Conservation (phyloP, 2,329 filamentous ascomycete species). For the Onygena corvina region DNA sequence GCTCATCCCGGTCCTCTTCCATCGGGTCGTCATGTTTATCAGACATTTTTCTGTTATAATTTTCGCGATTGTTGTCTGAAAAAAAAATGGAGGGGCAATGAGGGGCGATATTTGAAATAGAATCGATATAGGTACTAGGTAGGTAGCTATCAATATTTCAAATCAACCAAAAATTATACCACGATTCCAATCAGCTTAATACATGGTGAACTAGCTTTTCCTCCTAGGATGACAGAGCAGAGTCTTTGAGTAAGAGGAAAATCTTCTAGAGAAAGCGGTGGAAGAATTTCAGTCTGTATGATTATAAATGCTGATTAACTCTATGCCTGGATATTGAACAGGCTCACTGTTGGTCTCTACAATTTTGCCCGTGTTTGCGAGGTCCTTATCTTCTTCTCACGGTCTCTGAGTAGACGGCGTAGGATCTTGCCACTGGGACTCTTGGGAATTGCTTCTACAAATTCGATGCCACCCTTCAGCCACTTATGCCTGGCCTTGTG, state of each 20-base stretch:
- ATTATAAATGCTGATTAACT: not conserved
- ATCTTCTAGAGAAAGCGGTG: not conserved
- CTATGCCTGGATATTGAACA: too few species aligned
- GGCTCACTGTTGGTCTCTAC: constrained; percentile 30
- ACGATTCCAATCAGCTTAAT: too few species aligned
- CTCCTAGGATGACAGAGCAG: too few species aligned
- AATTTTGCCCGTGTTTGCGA: constrained; percentile 55
- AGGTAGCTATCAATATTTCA: too few species aligned
- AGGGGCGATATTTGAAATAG: not conserved
- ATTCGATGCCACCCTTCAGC: constrained; percentile 49
- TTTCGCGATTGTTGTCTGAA: not conserved
- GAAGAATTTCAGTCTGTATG: not conserved
- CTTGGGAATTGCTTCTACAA: constrained; percentile 48
- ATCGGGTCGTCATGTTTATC: not conserved
- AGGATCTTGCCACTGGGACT: constrained; percentile 53
- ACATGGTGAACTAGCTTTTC: too few species aligned
- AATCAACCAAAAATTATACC: too few species aligned
- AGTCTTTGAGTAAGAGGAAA: too few species aligned
- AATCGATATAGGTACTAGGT: too few species aligned
- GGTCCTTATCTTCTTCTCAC: constrained; percentile 57
- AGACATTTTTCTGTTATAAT: not conserved
- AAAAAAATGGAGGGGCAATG: not conserved
- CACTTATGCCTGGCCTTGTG: constrained; percentile 52
- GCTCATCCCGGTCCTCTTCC: not conserved
- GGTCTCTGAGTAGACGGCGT: constrained; percentile 55